Conservation (phyloP, 2,329 filamentous ascomycete genomes). For the Sarocladiaceae sp. region DNA sequence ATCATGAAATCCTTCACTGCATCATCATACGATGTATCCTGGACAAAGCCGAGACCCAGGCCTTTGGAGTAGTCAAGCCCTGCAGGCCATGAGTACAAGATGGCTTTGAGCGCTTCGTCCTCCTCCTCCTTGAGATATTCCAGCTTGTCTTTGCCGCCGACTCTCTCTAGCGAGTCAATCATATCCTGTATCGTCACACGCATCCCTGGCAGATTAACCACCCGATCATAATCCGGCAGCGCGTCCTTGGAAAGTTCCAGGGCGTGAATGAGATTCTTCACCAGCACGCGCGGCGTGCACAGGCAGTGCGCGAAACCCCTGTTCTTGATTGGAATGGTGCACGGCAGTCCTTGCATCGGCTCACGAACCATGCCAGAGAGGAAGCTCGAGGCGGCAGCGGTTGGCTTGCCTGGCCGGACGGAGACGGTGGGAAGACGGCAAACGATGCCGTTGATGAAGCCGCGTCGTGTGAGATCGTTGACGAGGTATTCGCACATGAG, state of each 20-base stretch:
- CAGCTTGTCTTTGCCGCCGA: slow-evolving; percentile 37
- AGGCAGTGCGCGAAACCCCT: slow-evolving; percentile 38
- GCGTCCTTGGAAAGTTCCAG: slow-evolving; percentile 16
- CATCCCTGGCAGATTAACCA: slow-evolving; percentile 40
- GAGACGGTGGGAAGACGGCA: slow-evolving; percentile 55
- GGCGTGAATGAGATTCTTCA: slow-evolving; percentile 35
- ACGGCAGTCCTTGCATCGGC: slow-evolving; percentile 35
- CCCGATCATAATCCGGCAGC: slow-evolving; percentile 12
- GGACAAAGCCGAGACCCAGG: slow-evolving; percentile 40
- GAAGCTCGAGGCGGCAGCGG: slow-evolving; percentile 52
- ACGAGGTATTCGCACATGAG: slow-evolving; percentile 47
- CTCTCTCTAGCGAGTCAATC: slow-evolving; percentile 37
- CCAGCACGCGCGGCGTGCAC: slow-evolving; percentile 39
- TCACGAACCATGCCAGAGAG: slow-evolving; percentile 54
- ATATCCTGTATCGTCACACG: slow-evolving; percentile 43
- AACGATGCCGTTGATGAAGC: slow-evolving; percentile 49
- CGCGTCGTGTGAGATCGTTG: slow-evolving; percentile 35
- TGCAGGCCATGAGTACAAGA: slow-evolving; percentile 45
- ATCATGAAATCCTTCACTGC: slow-evolving; percentile 15
- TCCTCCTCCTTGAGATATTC: slow-evolving; percentile 36
- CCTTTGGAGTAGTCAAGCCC: slow-evolving; percentile 42
- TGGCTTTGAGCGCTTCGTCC: slow-evolving; percentile 37
- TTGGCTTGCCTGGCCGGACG: slow-evolving; percentile 53
- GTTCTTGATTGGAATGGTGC: slow-evolving; percentile 36
- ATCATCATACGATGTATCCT: slow-evolving; percentile 30